Percentiles rank a stretch among this genome's conserved stretches.
Conservation (phyloP, 2,329 filamentous ascomycete genomes). For the Colletotrichum tropicale region DNA sequence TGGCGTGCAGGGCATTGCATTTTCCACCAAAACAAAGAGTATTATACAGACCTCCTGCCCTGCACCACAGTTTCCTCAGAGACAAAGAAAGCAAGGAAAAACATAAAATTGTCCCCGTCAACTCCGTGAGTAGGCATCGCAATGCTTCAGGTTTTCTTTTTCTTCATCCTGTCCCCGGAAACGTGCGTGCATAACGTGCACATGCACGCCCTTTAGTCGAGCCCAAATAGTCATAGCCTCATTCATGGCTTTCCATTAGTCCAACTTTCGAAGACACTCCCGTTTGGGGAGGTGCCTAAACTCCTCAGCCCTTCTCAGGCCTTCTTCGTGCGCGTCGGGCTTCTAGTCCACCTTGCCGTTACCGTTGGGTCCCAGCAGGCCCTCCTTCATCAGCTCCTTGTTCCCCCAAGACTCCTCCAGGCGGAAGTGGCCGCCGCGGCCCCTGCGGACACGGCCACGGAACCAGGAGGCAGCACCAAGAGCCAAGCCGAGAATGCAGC, state of each 20-base stretch:
- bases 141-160: constrained; percentile 12
- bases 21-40: background rate
- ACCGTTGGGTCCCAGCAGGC: constrained; percentile 54
- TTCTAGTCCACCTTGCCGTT: constrained; percentile 57
- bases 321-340: background rate
- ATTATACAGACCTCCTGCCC: constrained; percentile 20
- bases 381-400: constrained; percentile 67
- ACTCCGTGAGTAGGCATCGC: constrained; percentile 18
- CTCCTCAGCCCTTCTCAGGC: constrained; percentile 3
- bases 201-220: background rate
- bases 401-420: constrained; percentile 60
- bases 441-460: constrained; percentile 58
- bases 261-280: constrained; percentile 14
- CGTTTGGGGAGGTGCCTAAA: background rate
- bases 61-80: background rate
- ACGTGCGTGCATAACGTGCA: background rate
- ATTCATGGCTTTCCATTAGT: constrained; percentile 20
- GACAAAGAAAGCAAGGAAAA: constrained; percentile 3
- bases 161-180: background rate
- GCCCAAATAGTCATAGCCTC: constrained; percentile 16
- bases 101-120: constrained; percentile 14
- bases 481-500: constrained; percentile 61
- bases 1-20: background rate
- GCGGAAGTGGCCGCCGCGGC: constrained; percentile 64
- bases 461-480: constrained; percentile 58